Percentiles rank a stretch among this genome's conserved stretches.
phyloP scores from a whole-genome alignment of 2,329 filamentous ascomycete genomes.

The Fusarium falciforme region DNA sequence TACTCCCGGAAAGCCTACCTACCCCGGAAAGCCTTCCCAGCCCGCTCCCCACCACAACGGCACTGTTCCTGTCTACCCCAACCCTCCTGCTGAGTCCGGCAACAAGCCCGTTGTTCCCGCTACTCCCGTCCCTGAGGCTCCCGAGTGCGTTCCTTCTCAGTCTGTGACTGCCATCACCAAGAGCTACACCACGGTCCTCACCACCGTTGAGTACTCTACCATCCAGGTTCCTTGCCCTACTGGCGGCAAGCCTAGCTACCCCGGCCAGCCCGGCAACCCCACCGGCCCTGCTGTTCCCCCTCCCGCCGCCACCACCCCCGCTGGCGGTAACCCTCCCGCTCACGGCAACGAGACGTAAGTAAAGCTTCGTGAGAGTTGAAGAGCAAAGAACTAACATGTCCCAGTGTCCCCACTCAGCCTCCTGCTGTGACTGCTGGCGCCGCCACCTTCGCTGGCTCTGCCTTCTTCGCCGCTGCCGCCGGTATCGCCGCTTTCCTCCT shows the following conservation, averaged over 20 bases:
- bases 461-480: slow-evolving; percentile 65
- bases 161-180: slow-evolving; percentile 66
- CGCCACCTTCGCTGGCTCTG: slow-evolving; percentile 64
- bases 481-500: slow-evolving; percentile 66
- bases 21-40: slow-evolving; percentile 17
- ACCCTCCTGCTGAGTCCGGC: slow-evolving; percentile 24
- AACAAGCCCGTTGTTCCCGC: slow-evolving; percentile 28
- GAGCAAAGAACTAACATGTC: slow-evolving; percentile 22
- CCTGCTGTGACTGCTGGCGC: slow-evolving; percentile 63
- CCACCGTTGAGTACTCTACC: slow-evolving; percentile 64
- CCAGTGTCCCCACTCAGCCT: slow-evolving; percentile 41
- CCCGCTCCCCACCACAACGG: slow-evolving; percentile 34
- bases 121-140: slow-evolving; percentile 32
- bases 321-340: slow-evolving; percentile 51
- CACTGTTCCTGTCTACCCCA: slow-evolving; percentile 38
- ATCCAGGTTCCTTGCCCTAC: slow-evolving; percentile 42
- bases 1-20: slow-evolving; percentile 14
- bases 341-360: slow-evolving; percentile 50
- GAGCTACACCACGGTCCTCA: slow-evolving; percentile 66
- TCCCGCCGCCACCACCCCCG: slow-evolving; percentile 41
- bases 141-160: slow-evolving; percentile 41
- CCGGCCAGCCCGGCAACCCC: slow-evolving; percentile 13
- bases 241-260: slow-evolving; percentile 20
- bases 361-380: background rate
- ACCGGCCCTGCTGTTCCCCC: slow-evolving; percentile 42